Percentiles rank a stretch among this genome's conserved stretches.
These are phyloP conservation scores for Scenedesmus sp. DNA, from an alignment of 163 green algal species.

Conservation along the genomic window DNA sequence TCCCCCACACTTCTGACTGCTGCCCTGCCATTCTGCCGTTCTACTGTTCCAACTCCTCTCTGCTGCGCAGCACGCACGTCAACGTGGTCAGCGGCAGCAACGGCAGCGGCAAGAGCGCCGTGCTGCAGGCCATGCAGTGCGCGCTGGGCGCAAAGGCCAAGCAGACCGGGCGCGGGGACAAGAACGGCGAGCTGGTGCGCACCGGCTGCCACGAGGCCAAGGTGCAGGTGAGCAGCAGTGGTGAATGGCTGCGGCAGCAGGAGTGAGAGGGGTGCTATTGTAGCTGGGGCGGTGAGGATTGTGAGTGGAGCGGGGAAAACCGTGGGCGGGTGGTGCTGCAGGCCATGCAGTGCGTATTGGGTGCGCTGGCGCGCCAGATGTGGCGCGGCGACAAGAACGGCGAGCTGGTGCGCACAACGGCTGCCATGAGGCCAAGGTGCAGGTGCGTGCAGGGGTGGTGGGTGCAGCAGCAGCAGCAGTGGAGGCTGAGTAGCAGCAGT, in stretches of 20 bases:
- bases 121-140: slow-evolving; percentile 90
- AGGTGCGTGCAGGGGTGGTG: not conserved
- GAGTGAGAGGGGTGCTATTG: too few relatives aligned
- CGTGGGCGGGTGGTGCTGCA: too few relatives aligned
- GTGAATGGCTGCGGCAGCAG: not conserved
- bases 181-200: slow-evolving; percentile 66
- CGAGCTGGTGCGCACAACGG: too few relatives aligned
- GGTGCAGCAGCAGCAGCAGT: not conserved
- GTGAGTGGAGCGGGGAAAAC: too few relatives aligned
- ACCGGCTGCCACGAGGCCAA: slow-evolving; percentile 52
- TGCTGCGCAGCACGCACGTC: slow-evolving; percentile 78
- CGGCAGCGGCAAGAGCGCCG: slow-evolving; percentile 92
- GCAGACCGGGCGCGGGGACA: slow-evolving; percentile 73
- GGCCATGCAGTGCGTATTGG: too few relatives aligned
- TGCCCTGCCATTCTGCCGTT: not conserved
- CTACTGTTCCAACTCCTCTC: not conserved
- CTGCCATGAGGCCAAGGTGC: too few relatives aligned
- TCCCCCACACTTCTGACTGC: not conserved
- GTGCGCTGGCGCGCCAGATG: too few relatives aligned
- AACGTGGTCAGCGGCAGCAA: slow-evolving; percentile 95
- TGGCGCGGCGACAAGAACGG: too few relatives aligned
- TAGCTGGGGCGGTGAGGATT: too few relatives aligned
- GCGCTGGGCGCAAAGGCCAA: slow-evolving; percentile 82
- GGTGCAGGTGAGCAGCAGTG: slow-evolving; percentile 59
- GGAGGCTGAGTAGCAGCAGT: not conserved